phyloP scores from a whole-genome alignment of 2,329 filamentous ascomycete species.

The Chaetomium sp. region DNA sequence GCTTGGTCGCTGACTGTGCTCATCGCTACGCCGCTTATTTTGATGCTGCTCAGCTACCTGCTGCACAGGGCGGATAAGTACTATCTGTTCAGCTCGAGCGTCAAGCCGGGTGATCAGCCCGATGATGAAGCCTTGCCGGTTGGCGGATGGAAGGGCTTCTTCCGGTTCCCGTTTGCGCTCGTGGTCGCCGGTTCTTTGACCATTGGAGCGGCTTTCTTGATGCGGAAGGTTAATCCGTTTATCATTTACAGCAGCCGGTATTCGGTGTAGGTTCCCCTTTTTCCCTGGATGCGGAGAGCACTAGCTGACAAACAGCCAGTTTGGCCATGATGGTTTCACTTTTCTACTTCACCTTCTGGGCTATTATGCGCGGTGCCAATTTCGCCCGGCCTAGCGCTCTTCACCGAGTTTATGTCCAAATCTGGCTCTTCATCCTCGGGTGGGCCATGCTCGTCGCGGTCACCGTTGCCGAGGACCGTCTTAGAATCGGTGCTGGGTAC shows the following conservation, averaged over 20 bases:
- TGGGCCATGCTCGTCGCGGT: constrained; percentile 73
- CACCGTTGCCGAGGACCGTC: constrained; percentile 75
- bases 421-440: constrained; percentile 79
- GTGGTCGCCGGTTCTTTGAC: constrained; percentile 67
- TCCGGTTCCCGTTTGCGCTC: constrained; percentile 79
- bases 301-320: constrained; percentile 38
- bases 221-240: constrained; percentile 82
- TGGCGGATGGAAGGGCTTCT: constrained; percentile 78
- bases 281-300: neutral
- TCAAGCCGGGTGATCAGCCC: constrained; percentile 60
- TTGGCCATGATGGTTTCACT: constrained; percentile 85
- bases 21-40: constrained; percentile 72
- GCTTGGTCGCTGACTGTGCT: constrained; percentile 83
- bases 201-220: constrained; percentile 70
- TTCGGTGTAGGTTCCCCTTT: constrained; percentile 58
- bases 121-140: constrained; percentile 64
- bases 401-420: constrained; percentile 74
- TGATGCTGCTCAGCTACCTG: constrained; percentile 69
- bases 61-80: constrained; percentile 76
- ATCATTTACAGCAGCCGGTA: constrained; percentile 91
- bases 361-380: constrained; percentile 75
- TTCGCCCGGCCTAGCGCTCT: constrained; percentile 83
- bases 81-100: constrained; percentile 75
- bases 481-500: constrained; percentile 75
- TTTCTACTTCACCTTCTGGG: constrained; percentile 82